A percentile compares a stretch with the other conserved stretches of the same genome.
phyloP scores from a whole-genome alignment of 139 green algal species.

The Chlorokybus atmophyticus region DNA sequence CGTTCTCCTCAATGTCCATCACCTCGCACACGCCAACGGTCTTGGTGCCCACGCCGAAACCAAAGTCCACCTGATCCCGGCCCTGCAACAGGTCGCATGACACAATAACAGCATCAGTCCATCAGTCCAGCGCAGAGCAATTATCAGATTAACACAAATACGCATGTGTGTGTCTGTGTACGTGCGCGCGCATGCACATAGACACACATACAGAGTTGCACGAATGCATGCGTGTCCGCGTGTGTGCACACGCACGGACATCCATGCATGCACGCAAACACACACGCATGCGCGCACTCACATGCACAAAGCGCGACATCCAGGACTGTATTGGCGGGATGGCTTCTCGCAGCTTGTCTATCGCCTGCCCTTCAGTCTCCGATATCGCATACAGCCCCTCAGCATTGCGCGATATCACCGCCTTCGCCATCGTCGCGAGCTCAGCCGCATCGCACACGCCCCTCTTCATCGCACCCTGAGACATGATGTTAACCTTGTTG shows the following conservation, averaged over 20 bases:
- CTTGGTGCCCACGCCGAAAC: too few species aligned
- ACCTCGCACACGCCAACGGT: slow-evolving; percentile 33
- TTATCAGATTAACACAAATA: not conserved
- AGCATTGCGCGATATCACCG: slow-evolving; percentile 6
- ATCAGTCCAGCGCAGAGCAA: not conserved
- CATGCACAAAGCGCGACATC: not conserved
- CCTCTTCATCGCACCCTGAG: not conserved
- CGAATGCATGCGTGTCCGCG: not conserved
- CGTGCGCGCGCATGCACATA: not conserved
- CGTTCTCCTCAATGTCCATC: slow-evolving; percentile 84
- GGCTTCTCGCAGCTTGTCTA: not conserved
- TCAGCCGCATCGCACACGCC: not conserved
- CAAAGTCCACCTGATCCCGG: too few species aligned
- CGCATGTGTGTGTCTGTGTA: too few species aligned
- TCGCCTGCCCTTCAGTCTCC: not conserved
- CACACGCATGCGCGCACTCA: not conserved
- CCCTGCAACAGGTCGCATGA: not conserved
- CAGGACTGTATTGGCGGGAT: not conserved
- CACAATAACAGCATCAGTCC: not conserved
- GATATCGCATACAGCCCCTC: slow-evolving; percentile 10
- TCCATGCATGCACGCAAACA: not conserved
- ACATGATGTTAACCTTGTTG: not conserved
- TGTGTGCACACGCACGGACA: not conserved
- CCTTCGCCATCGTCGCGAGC: slow-evolving; percentile 3
- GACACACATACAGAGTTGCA: not conserved